Evolutionary conservation across 805 yeast genomes (phyloP).

Genomic region (Teunomyces atbi): DNA sequence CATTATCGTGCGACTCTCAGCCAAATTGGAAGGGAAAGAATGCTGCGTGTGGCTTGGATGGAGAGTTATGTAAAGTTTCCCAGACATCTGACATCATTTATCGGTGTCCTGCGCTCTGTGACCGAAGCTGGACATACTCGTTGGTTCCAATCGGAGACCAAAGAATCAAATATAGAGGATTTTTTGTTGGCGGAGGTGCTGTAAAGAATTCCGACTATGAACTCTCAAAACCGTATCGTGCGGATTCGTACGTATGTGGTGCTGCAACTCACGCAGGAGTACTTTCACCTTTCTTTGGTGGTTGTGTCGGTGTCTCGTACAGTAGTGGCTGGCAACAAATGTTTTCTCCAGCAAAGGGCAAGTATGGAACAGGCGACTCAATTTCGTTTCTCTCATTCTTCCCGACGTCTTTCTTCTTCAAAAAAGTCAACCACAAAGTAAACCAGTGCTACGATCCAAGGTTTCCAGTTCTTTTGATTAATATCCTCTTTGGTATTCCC

Average conservation of each 20-base stretch:
- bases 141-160: slow-evolving; percentile 71
- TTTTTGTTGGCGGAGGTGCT: slow-evolving; percentile 74
- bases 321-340: slow-evolving; percentile 46
- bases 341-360: slow-evolving; percentile 51
- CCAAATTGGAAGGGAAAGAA: slow-evolving; percentile 72
- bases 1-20: slow-evolving; percentile 50
- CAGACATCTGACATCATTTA: slow-evolving; percentile 47
- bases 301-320: slow-evolving; percentile 65
- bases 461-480: slow-evolving; percentile 50
- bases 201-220: slow-evolving; percentile 7
- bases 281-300: slow-evolving; percentile 72
- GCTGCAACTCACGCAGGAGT: slow-evolving; percentile 87
- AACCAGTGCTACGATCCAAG: slow-evolving; percentile 72
- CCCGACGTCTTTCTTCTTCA: slow-evolving; percentile 70
- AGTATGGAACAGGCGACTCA: slow-evolving; percentile 51
- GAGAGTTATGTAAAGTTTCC: slow-evolving; percentile 53
- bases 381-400: slow-evolving; percentile 68
- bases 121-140: slow-evolving; percentile 72
- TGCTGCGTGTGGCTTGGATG: slow-evolving; percentile 72
- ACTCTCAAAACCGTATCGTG: slow-evolving; percentile 70
- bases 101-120: slow-evolving; percentile 88
- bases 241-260: slow-evolving; percentile 87
- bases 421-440: slow-evolving; percentile 22
- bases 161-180: slow-evolving; percentile 66
- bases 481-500: slow-evolving; percentile 62